Base-by-base conservation (phyloP, 2,329 filamentous ascomycete species). In the Dactylellina sp. region DNA sequence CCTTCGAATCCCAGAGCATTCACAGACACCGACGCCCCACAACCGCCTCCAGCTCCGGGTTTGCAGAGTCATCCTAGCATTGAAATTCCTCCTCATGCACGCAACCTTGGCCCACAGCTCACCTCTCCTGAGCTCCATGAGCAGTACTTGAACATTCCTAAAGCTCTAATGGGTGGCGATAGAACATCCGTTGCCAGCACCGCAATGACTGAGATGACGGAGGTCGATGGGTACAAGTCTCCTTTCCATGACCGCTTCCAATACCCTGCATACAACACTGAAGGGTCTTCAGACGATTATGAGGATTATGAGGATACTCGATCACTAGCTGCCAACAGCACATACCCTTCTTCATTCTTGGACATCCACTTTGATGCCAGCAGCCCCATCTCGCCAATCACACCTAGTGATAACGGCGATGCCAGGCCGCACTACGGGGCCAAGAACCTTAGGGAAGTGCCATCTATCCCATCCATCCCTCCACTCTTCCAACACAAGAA, bases 191-290 rank as follows among this genome's bases (percentile, higher is more conserved):
- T 66, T n/a, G 61, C 70, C 7, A 32, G 28, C 28, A 32, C 28
- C 9, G 28, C 28, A 9, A 59, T 46, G 35, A 61, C 61, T 2
- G 70, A 74, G 47, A 74, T 74, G 70, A 66, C 70, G 3, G 70
- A 74, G 25, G 55, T 70, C 12, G 71, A 75, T 22, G 71, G 70
- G 7, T 75, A 75, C 52, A 53, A 50, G 24, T 75, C 71, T 4
- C 64, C 64, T 7, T 68, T 75, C 63, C 71, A 75, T 25, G 71
- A 75, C 22, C 70, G 70, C 18, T 74, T 66, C 49, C 70, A 66
- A 20, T 74, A 74, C 24, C 24, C 37, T 1, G 25, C 47, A n/a
- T 74, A 74, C 25, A 37, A 16, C 14, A 56, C 61, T 28, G 70
- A 66, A 18, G 42, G 25, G 3, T 60, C 60, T 22, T 59, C 53